Base-by-base conservation (phyloP, 2,329 filamentous ascomycete species). In the Paraphaeosphaeria minitans region DNA sequence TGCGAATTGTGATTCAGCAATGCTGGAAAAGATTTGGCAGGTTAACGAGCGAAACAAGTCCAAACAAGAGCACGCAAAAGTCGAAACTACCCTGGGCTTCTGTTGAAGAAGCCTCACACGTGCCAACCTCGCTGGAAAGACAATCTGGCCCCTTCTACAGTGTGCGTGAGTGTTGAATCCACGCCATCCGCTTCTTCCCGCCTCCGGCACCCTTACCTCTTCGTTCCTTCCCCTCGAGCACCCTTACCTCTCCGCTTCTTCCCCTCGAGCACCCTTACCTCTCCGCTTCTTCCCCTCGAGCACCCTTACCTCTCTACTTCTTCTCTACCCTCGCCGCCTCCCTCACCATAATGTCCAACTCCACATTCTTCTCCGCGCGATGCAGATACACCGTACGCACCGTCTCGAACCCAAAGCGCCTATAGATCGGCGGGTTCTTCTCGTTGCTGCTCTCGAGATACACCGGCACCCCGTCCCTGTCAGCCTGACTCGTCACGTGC, bases 331-430 rank as follows among this genome's bases (percentile, higher is more conserved):
- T 47, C 9, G 62, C 63, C 8, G 90, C 89, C 81, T 93, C 89
- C 60, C 91, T 83, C 53, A 94, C 88, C 91, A 96, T 96, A 78
- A 93, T 89, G 71, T 90, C 89, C 75, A 94, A 79, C 58, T 81
- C 81, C 51, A 93, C 83, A 29, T 88, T 85, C 62, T 66, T 67
- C 59, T 83, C 80, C 10, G 82, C 85, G 51, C 87, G 80, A 69
- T 83, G 79, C 67, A 93, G 79, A 71, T 84, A 82, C 65, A 94
- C 84, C 67, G 87, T 84, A 68, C 83, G 84, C 71, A 82, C 83
- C 65, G 84, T 75, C 72, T 87, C 83, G 75, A 94, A 96, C 31
- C 90, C 91, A 75, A 91, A 88, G 75, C 88, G 89, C 64, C 84
- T 79, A 75, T 95, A 96, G 75, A 93, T 92, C 35, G 78, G 75